These are phyloP conservation scores for Salix exigua DNA, from an alignment of 345 rosid species.

Conservation along the genomic window DNA sequence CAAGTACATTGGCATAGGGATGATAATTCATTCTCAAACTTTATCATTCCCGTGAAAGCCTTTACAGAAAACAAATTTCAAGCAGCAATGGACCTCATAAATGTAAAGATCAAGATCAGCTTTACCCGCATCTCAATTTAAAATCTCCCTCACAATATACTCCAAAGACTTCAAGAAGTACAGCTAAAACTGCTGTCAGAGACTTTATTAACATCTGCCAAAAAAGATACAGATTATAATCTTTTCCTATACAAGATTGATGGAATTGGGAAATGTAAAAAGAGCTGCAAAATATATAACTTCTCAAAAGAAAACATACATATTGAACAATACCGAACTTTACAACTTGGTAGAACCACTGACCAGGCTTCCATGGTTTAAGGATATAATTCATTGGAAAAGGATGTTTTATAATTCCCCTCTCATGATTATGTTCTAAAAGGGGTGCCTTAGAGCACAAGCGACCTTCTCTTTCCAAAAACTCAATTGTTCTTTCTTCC, in stretches of 20 bases:
- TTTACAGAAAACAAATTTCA: neutral
- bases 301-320: constrained; percentile 51
- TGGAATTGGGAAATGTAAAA: constrained; percentile 5
- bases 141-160: constrained; percentile 99
- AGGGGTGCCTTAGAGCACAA: constrained; percentile 55
- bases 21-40: neutral
- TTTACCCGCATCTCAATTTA: constrained; percentile 82
- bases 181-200: constrained; percentile 72
- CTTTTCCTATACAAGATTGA: constrained; percentile 14
- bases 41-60: neutral
- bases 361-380: constrained; percentile 92
- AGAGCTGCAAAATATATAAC: constrained; percentile 5
- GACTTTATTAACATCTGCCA: constrained; percentile 93
- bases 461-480: constrained; percentile 89
- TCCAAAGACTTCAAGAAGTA: constrained; percentile 82
- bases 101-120: constrained; percentile 24
- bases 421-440: constrained; percentile 52
- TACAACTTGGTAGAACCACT: constrained; percentile 90
- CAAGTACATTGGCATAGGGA: neutral
- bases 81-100: neutral
- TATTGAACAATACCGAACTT: constrained; percentile 99
- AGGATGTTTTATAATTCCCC: constrained; percentile 69
- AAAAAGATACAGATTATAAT: constrained; percentile 14
- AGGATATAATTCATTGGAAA: constrained; percentile 80
- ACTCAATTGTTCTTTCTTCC: constrained; percentile 80